phyloP scores from a whole-genome alignment of 768 basidiomycete genomes.

The Leccinum subgranulosum region DNA sequence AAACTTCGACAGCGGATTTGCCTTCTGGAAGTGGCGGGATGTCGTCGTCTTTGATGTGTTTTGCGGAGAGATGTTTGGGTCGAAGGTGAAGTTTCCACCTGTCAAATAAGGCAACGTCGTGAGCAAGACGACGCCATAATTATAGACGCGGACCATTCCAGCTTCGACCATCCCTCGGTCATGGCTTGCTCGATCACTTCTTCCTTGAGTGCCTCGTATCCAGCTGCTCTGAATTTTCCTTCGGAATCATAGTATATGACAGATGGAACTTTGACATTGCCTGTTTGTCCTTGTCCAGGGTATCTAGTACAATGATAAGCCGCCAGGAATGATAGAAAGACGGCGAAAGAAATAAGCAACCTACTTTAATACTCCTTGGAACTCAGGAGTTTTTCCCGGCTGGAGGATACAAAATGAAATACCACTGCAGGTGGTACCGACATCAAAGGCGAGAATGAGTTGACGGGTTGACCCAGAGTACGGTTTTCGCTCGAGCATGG shows the following conservation, averaged over 20 bases:
- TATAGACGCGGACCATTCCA: conserved; percentile 35
- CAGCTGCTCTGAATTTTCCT: conserved; percentile 17
- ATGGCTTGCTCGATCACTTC: conserved; percentile 34
- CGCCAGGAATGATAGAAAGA: not conserved
- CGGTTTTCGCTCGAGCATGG: conserved; percentile 29
- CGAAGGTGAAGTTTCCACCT: conserved; percentile 40
- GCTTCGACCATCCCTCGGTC: conserved; percentile 40
- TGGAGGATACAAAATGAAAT: not conserved
- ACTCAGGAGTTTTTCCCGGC: not conserved
- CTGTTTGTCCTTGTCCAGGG: not conserved
- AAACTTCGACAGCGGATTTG: conserved; percentile 36
- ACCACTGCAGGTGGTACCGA: not conserved
- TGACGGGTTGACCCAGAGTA: conserved; percentile 33
- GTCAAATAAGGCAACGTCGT: not conserved
- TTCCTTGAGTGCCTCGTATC: conserved; percentile 38
- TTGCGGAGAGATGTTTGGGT: conserved; percentile 26
- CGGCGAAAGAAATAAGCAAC: not conserved
- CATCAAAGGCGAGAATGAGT: conserved; percentile 36
- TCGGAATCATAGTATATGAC: conserved; percentile 39
- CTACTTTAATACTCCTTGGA: not conserved
- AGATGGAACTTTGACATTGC: not conserved
- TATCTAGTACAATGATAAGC: not conserved
- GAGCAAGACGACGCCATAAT: no score
- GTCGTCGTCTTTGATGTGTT: conserved; percentile 9
- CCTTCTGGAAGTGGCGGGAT: conserved; percentile 39